Conservation (phyloP, 805 yeast genomes). For the Vanderwaltozyma tropicalis region DNA sequence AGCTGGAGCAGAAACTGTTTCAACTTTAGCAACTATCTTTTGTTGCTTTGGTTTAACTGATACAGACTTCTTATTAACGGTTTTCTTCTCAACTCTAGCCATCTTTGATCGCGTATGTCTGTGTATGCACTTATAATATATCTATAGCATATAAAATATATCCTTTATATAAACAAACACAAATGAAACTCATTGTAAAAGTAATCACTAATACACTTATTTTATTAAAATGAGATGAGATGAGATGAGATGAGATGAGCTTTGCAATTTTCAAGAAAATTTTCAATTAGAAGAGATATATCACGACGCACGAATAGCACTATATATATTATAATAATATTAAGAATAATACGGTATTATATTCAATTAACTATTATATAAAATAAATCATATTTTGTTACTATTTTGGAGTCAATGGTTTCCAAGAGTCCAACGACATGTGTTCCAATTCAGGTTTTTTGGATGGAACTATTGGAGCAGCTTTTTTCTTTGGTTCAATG, state of each 20-base stretch:
- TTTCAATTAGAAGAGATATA: not conserved
- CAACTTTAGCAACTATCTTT: conserved; percentile 12
- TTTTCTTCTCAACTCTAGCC: conserved; percentile 4
- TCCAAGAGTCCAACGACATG: conserved; percentile 38
- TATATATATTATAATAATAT: too few species aligned
- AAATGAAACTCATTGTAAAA: too few species aligned
- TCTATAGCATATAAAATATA: too few species aligned
- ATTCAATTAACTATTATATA: not conserved
- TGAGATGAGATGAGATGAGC: conserved; percentile 8
- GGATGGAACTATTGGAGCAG: conserved; percentile 23
- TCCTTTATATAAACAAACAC: too few species aligned
- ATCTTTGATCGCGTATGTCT: conserved; percentile 1
- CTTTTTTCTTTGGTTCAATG: conserved; percentile 4
- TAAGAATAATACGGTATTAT: too few species aligned
- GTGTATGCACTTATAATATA: too few species aligned
- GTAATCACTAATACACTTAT: too few species aligned
- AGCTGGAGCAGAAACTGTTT: conserved; percentile 18
- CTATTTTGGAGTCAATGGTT: conserved; percentile 40
- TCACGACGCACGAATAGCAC: not conserved
- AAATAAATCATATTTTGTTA: not conserved
- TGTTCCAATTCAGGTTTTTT: conserved; percentile 19
- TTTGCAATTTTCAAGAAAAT: conserved; percentile 1
- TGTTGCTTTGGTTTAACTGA: conserved; percentile 8
- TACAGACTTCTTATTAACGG: not conserved
- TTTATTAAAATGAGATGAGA: conserved; percentile 8